These are phyloP conservation scores for Poa pratensis DNA, from an alignment of 176 grass and related monocot species.

Conservation along the genomic window DNA sequence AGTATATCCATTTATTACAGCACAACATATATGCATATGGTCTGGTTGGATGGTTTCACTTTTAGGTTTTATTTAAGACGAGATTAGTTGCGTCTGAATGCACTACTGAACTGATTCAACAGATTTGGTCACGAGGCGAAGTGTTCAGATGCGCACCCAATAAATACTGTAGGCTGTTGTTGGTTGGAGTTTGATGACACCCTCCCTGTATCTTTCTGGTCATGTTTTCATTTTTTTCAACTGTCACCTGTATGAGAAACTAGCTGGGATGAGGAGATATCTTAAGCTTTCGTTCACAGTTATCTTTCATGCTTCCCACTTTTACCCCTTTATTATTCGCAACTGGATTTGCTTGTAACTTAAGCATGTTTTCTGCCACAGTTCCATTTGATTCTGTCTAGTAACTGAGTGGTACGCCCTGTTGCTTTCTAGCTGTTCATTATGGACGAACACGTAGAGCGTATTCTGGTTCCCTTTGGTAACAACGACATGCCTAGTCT, in stretches of 20 bases:
- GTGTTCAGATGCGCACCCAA: constrained; percentile 10
- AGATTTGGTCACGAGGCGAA: constrained; percentile 10
- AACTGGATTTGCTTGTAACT: constrained; percentile 40
- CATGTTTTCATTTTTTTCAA: constrained; percentile 29
- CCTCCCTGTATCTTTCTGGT: constrained; percentile 24
- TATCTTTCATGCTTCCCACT: constrained; percentile 31
- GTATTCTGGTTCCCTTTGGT: constrained; percentile 27
- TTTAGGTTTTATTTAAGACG: constrained; percentile 38
- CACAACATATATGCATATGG: constrained; percentile 10
- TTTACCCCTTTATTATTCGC: constrained; percentile 14
- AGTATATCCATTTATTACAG: constrained; percentile 3
- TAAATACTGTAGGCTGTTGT: constrained; percentile 23
- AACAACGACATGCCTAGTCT: constrained; percentile 22
- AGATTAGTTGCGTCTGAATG: constrained; percentile 23
- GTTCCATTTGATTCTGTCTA: not conserved
- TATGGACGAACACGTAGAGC: not conserved
- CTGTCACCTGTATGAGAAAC: constrained; percentile 32
- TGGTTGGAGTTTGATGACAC: constrained; percentile 36
- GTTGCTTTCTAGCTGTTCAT: constrained; percentile 32
- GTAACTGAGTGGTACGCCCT: not conserved
- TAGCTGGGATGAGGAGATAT: constrained; percentile 7
- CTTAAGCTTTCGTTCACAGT: constrained; percentile 34
- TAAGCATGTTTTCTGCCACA: constrained; percentile 25
- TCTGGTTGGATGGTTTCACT: constrained; percentile 16
- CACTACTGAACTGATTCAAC: not conserved